Evolutionary conservation across 768 basidiomycete genomes (phyloP).

Genomic region (Dentipellis fragilis): DNA sequence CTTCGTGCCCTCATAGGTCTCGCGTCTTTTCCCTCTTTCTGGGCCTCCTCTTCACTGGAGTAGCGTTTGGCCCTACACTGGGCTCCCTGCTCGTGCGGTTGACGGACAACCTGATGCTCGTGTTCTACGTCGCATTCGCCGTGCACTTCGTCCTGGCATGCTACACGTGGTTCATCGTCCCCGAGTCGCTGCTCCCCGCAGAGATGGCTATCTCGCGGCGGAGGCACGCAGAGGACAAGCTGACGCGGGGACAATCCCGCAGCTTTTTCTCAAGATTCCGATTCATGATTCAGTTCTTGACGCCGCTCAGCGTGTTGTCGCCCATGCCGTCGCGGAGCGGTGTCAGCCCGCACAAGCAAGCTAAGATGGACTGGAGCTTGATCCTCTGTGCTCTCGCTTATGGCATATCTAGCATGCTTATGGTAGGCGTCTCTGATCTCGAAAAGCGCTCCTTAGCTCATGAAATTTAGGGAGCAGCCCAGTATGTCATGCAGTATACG

Average conservation of each 20-base stretch:
- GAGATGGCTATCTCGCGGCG: constrained; percentile 2
- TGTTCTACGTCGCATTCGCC: constrained; percentile 1
- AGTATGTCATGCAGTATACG: constrained; percentile 1
- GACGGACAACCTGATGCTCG: not conserved
- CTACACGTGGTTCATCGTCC: not conserved
- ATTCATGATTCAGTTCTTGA: not conserved
- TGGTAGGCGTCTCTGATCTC: not conserved
- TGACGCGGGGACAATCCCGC: not conserved
- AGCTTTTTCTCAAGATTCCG: not conserved
- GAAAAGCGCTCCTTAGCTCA: not conserved
- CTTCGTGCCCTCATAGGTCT: not conserved
- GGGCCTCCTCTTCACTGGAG: constrained; percentile 1
- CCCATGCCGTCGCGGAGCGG: not conserved
- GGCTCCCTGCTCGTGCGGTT: not conserved
- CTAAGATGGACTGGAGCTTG: constrained; percentile 1
- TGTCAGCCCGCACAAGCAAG: not conserved
- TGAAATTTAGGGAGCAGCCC: not conserved
- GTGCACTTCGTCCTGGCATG: not conserved
- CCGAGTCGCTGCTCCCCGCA: constrained; percentile 1
- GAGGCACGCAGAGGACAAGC: not conserved
- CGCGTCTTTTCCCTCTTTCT: constrained; percentile 1
- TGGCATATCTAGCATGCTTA: not conserved
- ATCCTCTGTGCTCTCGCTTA: not conserved
- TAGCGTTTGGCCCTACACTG: constrained; percentile 1
- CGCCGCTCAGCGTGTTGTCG: not conserved